Evolutionary conservation across 108 stramenopile species (phyloP), one percentile per base, ranked within the genome.

Genomic region (Chaetoceros tenuissimus): DNA sequence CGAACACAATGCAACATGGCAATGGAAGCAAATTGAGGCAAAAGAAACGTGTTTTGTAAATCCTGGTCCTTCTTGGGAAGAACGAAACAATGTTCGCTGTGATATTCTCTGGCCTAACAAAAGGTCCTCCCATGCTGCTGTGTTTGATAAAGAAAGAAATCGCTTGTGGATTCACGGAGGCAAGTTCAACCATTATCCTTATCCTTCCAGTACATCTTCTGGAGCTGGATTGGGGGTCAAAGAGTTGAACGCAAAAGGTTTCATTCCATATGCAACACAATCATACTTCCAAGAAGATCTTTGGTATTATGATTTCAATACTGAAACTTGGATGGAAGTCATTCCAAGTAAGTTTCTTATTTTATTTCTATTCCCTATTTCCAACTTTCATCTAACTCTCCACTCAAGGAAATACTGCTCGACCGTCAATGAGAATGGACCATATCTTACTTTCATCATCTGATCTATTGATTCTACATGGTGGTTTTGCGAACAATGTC

Each of bases 141-240:
- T 61, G 17, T 77, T 74, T 53, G 79, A 87, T 53, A 53, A 55
- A 17, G 62, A 72, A 23, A 57, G 77, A 43, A 49, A 59, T 43
- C 73, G 78, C 8, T 63, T 92, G 31, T 89, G 79, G 79, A 57
- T 92, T 25, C 78, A 82, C 46, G 91, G 91, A 1, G 91, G 91
- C 28, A 89, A 79, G 68, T 78, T 63, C 17, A 80, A 86, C 5
- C 84, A 77, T 50, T 90, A 63, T 49, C 91, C 91, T 1, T 92
- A 89, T 64, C 78, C 87, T 3, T 67, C 71, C 3, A 81, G 75
- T 26, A 81, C 76, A 50, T 74, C 71, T 24, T 13, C 62, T 3
- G 86, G 86, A 1, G 56, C 71, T 44, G 76, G 68, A 1, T 24
- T 23, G 8, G 79, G 79, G 26, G 53, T 52, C 10, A 50, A 59